Evolutionary conservation across 345 rosid species (phyloP).

Genomic region (Alliaria petiolata): DNA sequence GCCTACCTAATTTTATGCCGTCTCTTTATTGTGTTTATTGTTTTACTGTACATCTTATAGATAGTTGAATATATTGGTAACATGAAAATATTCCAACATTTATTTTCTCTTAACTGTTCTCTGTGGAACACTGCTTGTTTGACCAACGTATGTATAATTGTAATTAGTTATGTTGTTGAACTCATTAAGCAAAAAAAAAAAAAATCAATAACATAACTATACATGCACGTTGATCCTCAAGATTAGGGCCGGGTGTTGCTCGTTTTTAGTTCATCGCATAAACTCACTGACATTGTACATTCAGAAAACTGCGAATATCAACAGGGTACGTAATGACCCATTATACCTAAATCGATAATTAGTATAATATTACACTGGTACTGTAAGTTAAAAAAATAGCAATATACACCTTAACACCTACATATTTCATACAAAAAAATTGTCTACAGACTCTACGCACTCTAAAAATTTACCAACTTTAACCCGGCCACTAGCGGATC

Average conservation of each 20-base stretch:
- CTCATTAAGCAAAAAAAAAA: neutral
- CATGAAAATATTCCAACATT: conserved; percentile 36
- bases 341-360: too few relatives aligned
- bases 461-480: too few relatives aligned
- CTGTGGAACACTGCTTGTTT: conserved; percentile 11
- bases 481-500: too few relatives aligned
- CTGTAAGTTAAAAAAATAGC: too few relatives aligned
- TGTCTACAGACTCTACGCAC: too few relatives aligned
- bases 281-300: neutral
- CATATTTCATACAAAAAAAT: too few relatives aligned
- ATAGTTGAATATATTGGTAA: conserved; percentile 7
- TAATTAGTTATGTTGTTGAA: neutral
- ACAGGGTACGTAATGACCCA: neutral
- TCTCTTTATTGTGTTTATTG: neutral
- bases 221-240: conserved; percentile 1
- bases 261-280: neutral
- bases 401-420: too few relatives aligned
- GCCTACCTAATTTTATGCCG: conserved; percentile 26
- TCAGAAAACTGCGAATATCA: neutral
- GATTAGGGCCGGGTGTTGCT: neutral
- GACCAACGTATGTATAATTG: neutral
- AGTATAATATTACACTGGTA: too few relatives aligned
- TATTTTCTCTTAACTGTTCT: conserved; percentile 9
- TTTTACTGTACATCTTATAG: neutral
- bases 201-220: neutral